These are phyloP conservation scores for Lachnellula hyalina DNA, from an alignment of 2,329 filamentous ascomycete species.

Conservation along the genomic window DNA sequence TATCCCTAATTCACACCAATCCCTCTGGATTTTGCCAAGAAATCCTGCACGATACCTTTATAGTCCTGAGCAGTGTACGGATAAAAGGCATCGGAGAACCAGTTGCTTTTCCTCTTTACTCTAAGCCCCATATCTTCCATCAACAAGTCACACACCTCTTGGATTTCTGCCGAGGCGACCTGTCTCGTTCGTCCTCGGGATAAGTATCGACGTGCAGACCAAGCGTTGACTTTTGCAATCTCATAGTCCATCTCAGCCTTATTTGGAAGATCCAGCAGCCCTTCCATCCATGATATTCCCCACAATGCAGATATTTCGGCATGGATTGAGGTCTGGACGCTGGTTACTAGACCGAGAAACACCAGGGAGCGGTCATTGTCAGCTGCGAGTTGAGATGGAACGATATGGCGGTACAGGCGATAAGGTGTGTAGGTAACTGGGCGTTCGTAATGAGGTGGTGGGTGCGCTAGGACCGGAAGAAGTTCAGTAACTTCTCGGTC, in stretches of 20 bases:
- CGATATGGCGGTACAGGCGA: slow-evolving; percentile 12
- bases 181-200: slow-evolving; percentile 3
- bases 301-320: slow-evolving; percentile 12
- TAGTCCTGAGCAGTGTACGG: too few relatives aligned
- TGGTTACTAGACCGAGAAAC: slow-evolving; percentile 10
- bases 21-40: too few relatives aligned
- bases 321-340: slow-evolving; percentile 7
- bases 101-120: slow-evolving; percentile 3
- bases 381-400: slow-evolving; percentile 10
- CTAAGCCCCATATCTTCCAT: slow-evolving; percentile 8
- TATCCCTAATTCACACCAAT: too few relatives aligned
- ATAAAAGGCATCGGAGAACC: too few relatives aligned
- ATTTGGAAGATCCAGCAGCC: slow-evolving; percentile 3
- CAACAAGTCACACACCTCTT: slow-evolving; percentile 8
- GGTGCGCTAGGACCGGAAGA: too few relatives aligned
- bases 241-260: not conserved
- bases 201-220: slow-evolving; percentile 9
- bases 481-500: too few relatives aligned
- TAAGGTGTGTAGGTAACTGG: slow-evolving; percentile 5
- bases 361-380: slow-evolving; percentile 8
- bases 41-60: too few relatives aligned
- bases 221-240: not conserved
- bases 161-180: slow-evolving; percentile 9
- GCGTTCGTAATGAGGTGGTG: not conserved
- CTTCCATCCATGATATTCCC: slow-evolving; percentile 13